A percentile compares a stretch with the other conserved stretches of the same genome.
Conservation (phyloP, 2,329 filamentous ascomycete genomes). For the Ophiostoma triangulosporum region DNA sequence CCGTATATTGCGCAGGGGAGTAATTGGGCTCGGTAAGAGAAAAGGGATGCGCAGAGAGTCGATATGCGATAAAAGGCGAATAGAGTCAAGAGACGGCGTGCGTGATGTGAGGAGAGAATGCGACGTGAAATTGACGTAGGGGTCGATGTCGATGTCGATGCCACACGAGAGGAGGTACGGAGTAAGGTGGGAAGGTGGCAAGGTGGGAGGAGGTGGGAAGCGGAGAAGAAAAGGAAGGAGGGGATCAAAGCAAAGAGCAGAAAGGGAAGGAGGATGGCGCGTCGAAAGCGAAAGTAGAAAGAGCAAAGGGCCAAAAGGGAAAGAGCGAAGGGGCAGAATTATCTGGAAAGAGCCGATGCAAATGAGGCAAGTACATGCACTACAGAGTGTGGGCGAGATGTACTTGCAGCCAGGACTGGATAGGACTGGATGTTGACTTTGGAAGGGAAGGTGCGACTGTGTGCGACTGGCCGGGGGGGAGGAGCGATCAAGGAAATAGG, state of each 20-base stretch:
- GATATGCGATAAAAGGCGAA: neutral
- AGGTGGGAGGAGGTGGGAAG: neutral
- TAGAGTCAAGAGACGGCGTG: neutral
- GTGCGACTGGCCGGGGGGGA: neutral
- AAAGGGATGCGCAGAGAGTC: neutral
- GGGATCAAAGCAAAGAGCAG: neutral
- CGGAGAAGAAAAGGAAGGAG: neutral
- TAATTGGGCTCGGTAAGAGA: neutral
- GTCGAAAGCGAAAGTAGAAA: neutral
- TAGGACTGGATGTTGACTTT: neutral
- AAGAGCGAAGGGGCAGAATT: neutral
- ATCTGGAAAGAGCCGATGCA: neutral
- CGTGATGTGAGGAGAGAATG: neutral
- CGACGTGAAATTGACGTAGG: neutral
- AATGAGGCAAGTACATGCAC: neutral
- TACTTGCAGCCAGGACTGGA: neutral
- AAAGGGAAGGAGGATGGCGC: neutral
- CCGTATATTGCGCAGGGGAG: neutral
- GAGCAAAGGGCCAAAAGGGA: slow-evolving; percentile 5
- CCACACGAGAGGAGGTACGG: neutral
- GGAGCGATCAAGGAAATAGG: neutral
- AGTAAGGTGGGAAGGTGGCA: neutral
- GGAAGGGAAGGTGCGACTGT: neutral
- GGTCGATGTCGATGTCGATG: neutral
- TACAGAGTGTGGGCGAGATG: neutral